A percentile compares a stretch with the other conserved stretches of the same genome.
Evolutionary conservation across 345 rosid genomes (phyloP).

Genomic region (Salix viminalis): DNA sequence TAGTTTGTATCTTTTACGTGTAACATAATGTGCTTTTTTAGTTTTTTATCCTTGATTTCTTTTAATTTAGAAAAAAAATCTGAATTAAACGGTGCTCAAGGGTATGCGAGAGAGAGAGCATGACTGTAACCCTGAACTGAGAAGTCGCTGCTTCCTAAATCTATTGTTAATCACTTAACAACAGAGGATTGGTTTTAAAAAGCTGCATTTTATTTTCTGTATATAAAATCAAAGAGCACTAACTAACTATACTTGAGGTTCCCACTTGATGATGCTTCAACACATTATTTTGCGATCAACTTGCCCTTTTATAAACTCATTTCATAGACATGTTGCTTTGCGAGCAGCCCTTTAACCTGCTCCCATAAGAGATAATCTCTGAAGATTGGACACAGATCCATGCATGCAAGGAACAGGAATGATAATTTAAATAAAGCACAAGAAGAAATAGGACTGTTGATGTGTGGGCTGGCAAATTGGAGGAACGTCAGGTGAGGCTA

Average conservation of each 20-base stretch:
- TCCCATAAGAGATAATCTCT: neutral
- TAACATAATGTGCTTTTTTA: too few species aligned
- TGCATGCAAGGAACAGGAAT: neutral
- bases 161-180: neutral
- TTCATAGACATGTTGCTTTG: neutral
- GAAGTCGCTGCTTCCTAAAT: neutral
- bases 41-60: too few species aligned
- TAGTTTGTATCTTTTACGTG: too few species aligned
- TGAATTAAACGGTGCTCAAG: too few species aligned
- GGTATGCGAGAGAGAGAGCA: neutral
- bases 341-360: neutral
- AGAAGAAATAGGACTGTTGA: neutral
- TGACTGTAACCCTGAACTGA: neutral
- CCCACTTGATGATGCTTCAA: neutral
- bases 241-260: neutral
- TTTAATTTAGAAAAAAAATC: too few species aligned
- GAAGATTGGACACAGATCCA: neutral
- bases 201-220: neutral
- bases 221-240: neutral
- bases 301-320: neutral
- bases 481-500: too few species aligned
- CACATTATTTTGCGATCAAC: neutral
- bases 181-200: neutral
- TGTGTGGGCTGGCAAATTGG: too few species aligned
- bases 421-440: neutral